Evolutionary conservation across 2,329 filamentous ascomycete genomes (phyloP).

Genomic region (Fusarium chlamydosporum): DNA sequence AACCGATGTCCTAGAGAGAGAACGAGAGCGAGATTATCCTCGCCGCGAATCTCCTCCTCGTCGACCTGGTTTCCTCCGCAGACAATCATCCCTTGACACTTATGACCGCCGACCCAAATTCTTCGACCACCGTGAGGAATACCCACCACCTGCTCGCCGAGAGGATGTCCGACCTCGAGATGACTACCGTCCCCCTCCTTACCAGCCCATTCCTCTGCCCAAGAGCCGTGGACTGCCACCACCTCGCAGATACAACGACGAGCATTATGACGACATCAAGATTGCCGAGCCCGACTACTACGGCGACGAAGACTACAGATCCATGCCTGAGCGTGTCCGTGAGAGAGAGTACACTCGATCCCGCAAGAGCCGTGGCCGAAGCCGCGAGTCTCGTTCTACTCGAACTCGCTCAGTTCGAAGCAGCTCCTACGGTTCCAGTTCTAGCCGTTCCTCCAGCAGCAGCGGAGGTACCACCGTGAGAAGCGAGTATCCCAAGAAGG

Average conservation of each 20-base stretch:
- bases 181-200: conserved; percentile 62
- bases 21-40: conserved; percentile 67
- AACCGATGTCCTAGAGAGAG: conserved; percentile 66
- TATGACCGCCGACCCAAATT: conserved; percentile 77
- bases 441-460: conserved; percentile 63
- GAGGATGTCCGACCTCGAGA: conserved; percentile 63
- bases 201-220: conserved; percentile 77
- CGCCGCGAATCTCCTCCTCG: conserved; percentile 66
- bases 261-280: conserved; percentile 75
- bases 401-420: conserved; percentile 57
- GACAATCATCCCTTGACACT: conserved; percentile 91
- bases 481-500: conserved; percentile 81
- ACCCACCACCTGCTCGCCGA: conserved; percentile 69
- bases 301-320: conserved; percentile 79
- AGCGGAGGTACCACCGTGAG: conserved; percentile 66
- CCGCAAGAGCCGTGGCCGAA: conserved; percentile 57
- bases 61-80: conserved; percentile 77
- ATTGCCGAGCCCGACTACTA: conserved; percentile 77
- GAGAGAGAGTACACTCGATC: conserved; percentile 72
- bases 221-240: conserved; percentile 72
- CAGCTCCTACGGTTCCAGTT: conserved; percentile 61
- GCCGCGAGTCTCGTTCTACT: conserved; percentile 59
- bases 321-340: conserved; percentile 70
- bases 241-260: conserved; percentile 68
- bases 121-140: conserved; percentile 71